Percentiles rank a stretch among this genome's conserved stretches.
Evolutionary conservation across 306 rosid genomes (phyloP).

Genomic region (Argentina anserina): DNA sequence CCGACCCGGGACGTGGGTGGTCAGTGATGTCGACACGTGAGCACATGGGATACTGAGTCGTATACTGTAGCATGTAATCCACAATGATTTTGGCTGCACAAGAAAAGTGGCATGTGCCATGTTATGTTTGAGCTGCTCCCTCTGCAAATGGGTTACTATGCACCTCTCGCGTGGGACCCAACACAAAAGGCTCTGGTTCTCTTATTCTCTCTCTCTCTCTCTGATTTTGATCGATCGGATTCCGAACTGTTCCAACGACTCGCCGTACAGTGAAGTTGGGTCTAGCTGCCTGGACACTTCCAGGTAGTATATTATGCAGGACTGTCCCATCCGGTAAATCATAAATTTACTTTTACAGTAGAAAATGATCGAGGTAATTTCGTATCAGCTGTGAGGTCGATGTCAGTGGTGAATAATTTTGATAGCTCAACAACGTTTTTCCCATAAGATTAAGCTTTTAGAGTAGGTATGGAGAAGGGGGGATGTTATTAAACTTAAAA

Average conservation of each 20-base stretch:
- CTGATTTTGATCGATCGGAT: constrained; percentile 3
- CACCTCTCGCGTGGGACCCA: constrained; percentile 18
- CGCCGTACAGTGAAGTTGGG: background rate
- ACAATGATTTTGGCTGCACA: constrained; percentile 5
- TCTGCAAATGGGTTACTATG: constrained; percentile 28
- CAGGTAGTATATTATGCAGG: background rate
- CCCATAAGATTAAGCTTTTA: background rate
- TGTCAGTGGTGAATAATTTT: background rate
- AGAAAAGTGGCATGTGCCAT: background rate
- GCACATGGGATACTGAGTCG: constrained; percentile 40
- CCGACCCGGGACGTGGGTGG: constrained; percentile 18
- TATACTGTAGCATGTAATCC: background rate
- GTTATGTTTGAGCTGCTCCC: constrained; percentile 5
- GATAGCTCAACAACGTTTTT: background rate
- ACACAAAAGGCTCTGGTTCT: too few relatives aligned
- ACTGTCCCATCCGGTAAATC: background rate
- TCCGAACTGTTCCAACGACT: background rate
- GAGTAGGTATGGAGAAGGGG: background rate
- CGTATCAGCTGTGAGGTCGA: constrained; percentile 22
- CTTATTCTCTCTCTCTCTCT: background rate
- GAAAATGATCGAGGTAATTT: background rate
- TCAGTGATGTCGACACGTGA: constrained; percentile 14
- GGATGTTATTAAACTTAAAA: background rate
- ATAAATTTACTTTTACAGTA: background rate
- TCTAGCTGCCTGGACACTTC: background rate